phyloP scores from a whole-genome alignment of 176 grass and related monocot species.

The Eragrostis curvula region DNA sequence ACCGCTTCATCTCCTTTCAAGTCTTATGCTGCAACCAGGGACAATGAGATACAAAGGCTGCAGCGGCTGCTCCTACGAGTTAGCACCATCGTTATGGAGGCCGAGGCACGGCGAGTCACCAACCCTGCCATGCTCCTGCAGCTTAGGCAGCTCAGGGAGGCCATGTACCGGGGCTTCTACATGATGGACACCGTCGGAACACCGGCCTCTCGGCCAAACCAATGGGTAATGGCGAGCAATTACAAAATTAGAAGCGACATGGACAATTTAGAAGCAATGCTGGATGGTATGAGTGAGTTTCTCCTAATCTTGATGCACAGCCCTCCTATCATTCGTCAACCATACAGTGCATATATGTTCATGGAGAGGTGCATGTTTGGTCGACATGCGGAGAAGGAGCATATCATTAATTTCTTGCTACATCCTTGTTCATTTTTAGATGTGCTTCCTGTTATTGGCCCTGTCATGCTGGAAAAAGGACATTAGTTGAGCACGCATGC shows the following conservation, averaged over 20 bases:
- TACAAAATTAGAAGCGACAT: background rate
- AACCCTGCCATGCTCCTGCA: background rate
- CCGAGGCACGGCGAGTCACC: background rate
- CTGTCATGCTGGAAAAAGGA: no score
- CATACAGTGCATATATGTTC: background rate
- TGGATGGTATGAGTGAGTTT: constrained; percentile 8
- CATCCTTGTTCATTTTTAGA: no score
- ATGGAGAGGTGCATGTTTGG: constrained; percentile 27
- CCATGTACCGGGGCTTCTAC: background rate
- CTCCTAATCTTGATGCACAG: constrained; percentile 1
- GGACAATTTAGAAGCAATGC: background rate
- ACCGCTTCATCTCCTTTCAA: background rate
- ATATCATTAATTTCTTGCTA: no score
- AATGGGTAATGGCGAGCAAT: background rate
- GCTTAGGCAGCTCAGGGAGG: background rate
- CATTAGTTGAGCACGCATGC: no score
- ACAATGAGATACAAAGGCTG: background rate
- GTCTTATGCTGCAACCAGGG: no score
- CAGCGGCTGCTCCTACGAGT: background rate
- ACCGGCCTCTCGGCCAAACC: background rate
- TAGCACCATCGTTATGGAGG: background rate
- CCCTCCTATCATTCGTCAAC: background rate
- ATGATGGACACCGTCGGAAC: background rate
- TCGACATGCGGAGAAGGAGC: background rate
- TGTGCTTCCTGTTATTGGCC: no score